Base-by-base conservation (phyloP, 108 stramenopile genomes). In the Cyclostephanos tholiformis region DNA sequence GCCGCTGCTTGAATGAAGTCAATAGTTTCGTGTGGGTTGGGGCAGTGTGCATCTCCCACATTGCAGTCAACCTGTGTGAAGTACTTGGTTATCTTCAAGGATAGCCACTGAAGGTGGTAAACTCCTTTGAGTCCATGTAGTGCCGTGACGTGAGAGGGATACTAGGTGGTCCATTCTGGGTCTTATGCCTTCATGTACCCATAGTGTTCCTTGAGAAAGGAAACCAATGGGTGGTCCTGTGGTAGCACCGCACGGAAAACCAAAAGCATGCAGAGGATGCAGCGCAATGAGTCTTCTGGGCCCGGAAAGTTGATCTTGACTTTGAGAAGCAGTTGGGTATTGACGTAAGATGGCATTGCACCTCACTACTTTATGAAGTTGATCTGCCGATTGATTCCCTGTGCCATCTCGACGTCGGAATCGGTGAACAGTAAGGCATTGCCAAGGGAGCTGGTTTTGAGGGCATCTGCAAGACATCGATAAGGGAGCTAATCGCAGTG, bases 371-470 rank as follows among this genome's bases (percentile, higher is more conserved):
- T 23, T 19, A 57, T 27, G 11, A 57, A 26, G 11, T 19, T 12
- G 11, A 57, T 26, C 11, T 57, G 56, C 9, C 25, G 3, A 57
- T 25, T 57, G 56, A 57, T 57, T 23, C 25, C 56, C 23, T 57
- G 56, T 27, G 25, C 23, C 3, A 11, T 12, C 25, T 57, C 56
- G 12, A 26, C 56, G 23, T 57, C 56, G 26, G 56, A 57, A 3
- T 57, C 56, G 23, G 23, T 26, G 23, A 22, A 57, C 3, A 57
- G 56, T 11, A 57, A 57, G 23, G 25, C 56, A 25, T 57, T 57
- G 6, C 56, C 56, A 11, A 57, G 13, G 63, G 36, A 65, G n/a
- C 64, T 23, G 16, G 64, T 25, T 44, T 20, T 43, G 41, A 65
- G 64, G 64, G 64, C 32, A 48, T 72, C 46, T n/a, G n/a, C n/a